Percentiles rank a stretch among this genome's conserved stretches.
These are phyloP conservation scores for Pleomassaria siparia DNA, from an alignment of 2,329 filamentous ascomycete species.

Conservation along the genomic window DNA sequence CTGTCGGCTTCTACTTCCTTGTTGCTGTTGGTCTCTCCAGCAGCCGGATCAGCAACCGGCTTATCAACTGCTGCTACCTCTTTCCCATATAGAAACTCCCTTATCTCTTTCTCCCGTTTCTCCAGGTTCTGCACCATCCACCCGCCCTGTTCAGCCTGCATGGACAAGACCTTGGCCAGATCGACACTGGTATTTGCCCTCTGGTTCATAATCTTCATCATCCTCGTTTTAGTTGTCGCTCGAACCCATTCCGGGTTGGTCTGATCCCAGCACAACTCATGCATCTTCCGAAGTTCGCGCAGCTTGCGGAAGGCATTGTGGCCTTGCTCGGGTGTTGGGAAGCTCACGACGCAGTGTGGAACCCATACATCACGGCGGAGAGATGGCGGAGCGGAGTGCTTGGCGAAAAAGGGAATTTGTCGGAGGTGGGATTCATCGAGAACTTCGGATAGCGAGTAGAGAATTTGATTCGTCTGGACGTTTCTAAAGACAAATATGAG, in stretches of 20 bases:
- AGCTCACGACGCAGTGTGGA: constrained; percentile 60
- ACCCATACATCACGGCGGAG: constrained; percentile 65
- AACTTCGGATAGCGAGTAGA: constrained; percentile 62
- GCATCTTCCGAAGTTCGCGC: constrained; percentile 61
- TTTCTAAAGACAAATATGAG: constrained; percentile 66
- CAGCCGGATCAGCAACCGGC: too few relatives aligned
- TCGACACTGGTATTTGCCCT: constrained; percentile 32
- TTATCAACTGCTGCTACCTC: too few relatives aligned
- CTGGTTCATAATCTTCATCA: constrained; percentile 53
- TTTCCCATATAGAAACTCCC: background rate
- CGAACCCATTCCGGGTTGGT: constrained; percentile 45
- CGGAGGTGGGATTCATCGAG: constrained; percentile 59
- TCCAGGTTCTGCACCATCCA: constrained; percentile 1
- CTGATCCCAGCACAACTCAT: constrained; percentile 56
- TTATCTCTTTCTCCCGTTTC: background rate
- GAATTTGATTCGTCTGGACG: constrained; percentile 63
- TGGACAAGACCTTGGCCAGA: background rate
- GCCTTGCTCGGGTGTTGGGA: constrained; percentile 53
- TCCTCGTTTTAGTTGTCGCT: constrained; percentile 51
- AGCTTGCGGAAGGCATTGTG: constrained; percentile 60
- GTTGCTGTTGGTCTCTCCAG: too few relatives aligned
- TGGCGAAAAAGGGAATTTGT: constrained; percentile 64
- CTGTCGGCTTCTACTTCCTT: too few relatives aligned
- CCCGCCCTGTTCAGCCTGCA: constrained; percentile 2
- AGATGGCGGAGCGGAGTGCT: constrained; percentile 60